phyloP scores from a whole-genome alignment of 2,329 filamentous ascomycete genomes.

The Colletotrichum liriopes region DNA sequence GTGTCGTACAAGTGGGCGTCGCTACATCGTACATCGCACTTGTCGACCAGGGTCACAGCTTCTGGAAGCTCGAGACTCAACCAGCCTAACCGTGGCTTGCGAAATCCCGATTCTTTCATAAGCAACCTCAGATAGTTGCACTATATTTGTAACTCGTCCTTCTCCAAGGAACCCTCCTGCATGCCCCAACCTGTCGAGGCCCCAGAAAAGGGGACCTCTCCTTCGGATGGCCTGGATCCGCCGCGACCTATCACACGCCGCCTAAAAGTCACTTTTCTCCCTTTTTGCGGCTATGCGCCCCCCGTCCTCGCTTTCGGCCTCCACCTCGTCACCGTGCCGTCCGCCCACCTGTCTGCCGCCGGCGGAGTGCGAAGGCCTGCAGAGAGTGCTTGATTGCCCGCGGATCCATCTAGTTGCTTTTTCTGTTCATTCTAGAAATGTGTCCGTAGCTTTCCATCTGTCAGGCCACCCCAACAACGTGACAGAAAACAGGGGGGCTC shows the following conservation, averaged over 20 bases:
- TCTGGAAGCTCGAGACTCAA: constrained; percentile 19
- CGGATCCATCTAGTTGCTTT: constrained; percentile 7
- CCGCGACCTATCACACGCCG: constrained; percentile 35
- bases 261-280: constrained; percentile 37
- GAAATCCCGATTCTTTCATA: background rate
- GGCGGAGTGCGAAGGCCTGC: background rate
- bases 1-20: constrained; percentile 25
- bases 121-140: background rate
- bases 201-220: constrained; percentile 19
- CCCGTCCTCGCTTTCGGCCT: constrained; percentile 34
- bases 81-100: background rate
- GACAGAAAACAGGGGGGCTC: background rate
- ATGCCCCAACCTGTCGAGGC: constrained; percentile 4
- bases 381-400: background rate
- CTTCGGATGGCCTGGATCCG: constrained; percentile 38
- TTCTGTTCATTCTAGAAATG: background rate
- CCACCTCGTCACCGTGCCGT: constrained; percentile 15
- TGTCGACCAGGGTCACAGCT: constrained; percentile 13
- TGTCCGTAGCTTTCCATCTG: constrained; percentile 3
- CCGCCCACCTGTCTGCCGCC: constrained; percentile 8
- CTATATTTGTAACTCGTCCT: constrained; percentile 27
- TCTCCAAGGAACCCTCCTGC: constrained; percentile 2
- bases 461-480: constrained; percentile 23
- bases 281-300: constrained; percentile 4
- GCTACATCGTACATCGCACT: no score